Percentiles rank a stretch among this genome's conserved stretches.
phyloP scores from a whole-genome alignment of 108 stramenopile genomes.

The Pseudonitzschia pungens region DNA sequence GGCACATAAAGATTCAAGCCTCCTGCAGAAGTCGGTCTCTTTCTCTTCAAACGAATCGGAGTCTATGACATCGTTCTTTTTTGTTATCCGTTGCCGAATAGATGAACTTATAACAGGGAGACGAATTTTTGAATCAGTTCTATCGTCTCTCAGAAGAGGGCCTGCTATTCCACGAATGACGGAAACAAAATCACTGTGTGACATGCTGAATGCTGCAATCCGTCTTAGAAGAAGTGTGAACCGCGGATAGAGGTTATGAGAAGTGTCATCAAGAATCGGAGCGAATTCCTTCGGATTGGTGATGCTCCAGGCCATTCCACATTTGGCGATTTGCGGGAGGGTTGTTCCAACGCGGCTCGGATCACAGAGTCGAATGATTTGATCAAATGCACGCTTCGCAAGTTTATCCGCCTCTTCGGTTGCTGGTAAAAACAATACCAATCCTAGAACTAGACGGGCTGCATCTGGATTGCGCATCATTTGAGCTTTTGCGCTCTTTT shows the following conservation, averaged over 20 bases:
- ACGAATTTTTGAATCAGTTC: constrained; percentile 53
- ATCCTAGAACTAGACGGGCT: constrained; percentile 67
- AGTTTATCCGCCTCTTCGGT: constrained; percentile 48
- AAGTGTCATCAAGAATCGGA: constrained; percentile 62
- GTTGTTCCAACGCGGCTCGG: constrained; percentile 72
- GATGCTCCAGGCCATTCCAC: constrained; percentile 74
- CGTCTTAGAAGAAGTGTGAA: constrained; percentile 68
- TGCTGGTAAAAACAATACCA: constrained; percentile 59
- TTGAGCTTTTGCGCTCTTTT: constrained; percentile 31
- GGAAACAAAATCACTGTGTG: constrained; percentile 83
- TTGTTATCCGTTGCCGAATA: constrained; percentile 31
- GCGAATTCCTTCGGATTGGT: constrained; percentile 76
- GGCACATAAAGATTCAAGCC: constrained; percentile 71
- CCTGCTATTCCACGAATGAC: constrained; percentile 72
- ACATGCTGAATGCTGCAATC: constrained; percentile 82
- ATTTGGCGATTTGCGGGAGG: constrained; percentile 70
- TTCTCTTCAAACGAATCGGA: constrained; percentile 57
- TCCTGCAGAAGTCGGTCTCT: constrained; percentile 62
- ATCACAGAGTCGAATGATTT: constrained; percentile 69
- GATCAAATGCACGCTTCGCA: constrained; percentile 69
- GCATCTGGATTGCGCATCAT: constrained; percentile 80
- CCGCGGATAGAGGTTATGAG: constrained; percentile 69
- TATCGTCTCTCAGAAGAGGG: constrained; percentile 61
- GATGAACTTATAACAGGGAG: constrained; percentile 79
- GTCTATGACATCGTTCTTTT: constrained; percentile 25